These are phyloP conservation scores for Saturnispora zaruensis DNA, from an alignment of 805 yeast genomes.

Conservation along the genomic window DNA sequence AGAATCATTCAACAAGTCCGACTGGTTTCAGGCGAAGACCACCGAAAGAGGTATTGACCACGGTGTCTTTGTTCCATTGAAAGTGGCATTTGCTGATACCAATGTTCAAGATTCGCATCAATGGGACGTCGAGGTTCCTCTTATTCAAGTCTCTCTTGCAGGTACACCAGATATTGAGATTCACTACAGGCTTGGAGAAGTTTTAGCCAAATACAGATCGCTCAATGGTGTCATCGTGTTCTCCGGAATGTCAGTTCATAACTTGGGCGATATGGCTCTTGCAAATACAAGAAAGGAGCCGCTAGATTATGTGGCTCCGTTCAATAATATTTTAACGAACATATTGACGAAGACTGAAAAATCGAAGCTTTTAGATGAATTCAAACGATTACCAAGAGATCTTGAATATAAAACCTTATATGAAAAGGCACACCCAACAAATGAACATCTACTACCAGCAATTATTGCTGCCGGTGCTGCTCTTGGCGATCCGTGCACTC, in stretches of 20 bases:
- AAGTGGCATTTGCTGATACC: constrained; percentile 52
- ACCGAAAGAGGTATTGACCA: constrained; percentile 68
- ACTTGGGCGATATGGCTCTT: constrained; percentile 45
- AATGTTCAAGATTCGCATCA: constrained; percentile 28
- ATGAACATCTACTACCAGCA: constrained; percentile 65
- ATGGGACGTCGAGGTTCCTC: constrained; percentile 38
- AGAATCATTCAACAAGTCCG: constrained; percentile 32
- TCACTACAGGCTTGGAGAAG: constrained; percentile 48
- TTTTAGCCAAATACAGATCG: constrained; percentile 41
- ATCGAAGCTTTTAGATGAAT: constrained; percentile 27
- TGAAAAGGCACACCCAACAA: constrained; percentile 58
- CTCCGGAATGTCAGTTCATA: constrained; percentile 79
- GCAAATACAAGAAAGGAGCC: constrained; percentile 17
- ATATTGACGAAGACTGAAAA: constrained; percentile 29
- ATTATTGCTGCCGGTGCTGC: constrained; percentile 55
- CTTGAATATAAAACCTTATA: constrained; percentile 27
- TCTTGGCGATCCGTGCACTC: constrained; percentile 34
- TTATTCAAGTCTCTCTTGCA: constrained; percentile 45
- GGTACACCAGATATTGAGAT: constrained; percentile 33
- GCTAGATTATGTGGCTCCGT: constrained; percentile 43
- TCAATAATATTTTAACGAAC: constrained; percentile 38
- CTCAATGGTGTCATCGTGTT: constrained; percentile 47
- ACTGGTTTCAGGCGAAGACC: constrained; percentile 35
- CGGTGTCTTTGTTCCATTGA: constrained; percentile 76
- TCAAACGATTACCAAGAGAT: constrained; percentile 29